Conservation (phyloP, 108 stramenopile species). For the Pseudonitzschia multiseries region DNA sequence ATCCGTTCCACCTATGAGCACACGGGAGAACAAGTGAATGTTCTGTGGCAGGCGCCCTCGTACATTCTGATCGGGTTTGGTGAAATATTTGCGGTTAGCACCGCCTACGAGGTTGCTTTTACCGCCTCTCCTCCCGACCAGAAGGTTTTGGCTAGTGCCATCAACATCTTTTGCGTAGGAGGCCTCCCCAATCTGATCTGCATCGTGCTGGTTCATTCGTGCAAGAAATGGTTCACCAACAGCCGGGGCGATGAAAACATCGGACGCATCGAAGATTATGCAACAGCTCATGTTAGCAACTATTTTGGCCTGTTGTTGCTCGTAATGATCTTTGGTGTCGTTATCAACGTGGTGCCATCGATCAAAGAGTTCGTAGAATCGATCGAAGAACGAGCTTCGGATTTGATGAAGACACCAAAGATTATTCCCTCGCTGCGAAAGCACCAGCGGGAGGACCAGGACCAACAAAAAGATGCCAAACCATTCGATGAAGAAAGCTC, state of each 20-base stretch:
- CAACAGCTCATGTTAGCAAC: constrained; percentile 60
- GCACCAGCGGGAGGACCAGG: not conserved
- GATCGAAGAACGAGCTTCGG: constrained; percentile 66
- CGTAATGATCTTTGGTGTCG: constrained; percentile 63
- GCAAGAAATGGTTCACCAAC: constrained; percentile 66
- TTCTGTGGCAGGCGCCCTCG: constrained; percentile 77
- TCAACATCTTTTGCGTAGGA: constrained; percentile 81
- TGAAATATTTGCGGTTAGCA: constrained; percentile 84
- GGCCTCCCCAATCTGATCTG: constrained; percentile 83
- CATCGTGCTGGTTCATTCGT: constrained; percentile 64
- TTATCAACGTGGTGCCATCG: constrained; percentile 61
- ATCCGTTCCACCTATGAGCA: constrained; percentile 59
- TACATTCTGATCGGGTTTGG: constrained; percentile 84
- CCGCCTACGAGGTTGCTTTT: constrained; percentile 87
- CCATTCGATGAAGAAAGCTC: constrained; percentile 46
- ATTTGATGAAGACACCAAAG: constrained; percentile 60
- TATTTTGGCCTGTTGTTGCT: constrained; percentile 69
- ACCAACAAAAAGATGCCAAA: not conserved
- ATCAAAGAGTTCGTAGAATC: constrained; percentile 58
- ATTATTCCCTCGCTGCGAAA: constrained; percentile 10
- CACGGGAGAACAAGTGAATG: constrained; percentile 59
- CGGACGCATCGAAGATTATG: constrained; percentile 61
- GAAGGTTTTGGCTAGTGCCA: constrained; percentile 76
- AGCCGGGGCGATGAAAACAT: constrained; percentile 56
- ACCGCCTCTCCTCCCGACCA: constrained; percentile 70